A percentile compares a stretch with the other conserved stretches of the same genome.
These are phyloP conservation scores for Colletotrichum plurivorum DNA, from an alignment of 2,329 filamentous ascomycete species.

Conservation along the genomic window DNA sequence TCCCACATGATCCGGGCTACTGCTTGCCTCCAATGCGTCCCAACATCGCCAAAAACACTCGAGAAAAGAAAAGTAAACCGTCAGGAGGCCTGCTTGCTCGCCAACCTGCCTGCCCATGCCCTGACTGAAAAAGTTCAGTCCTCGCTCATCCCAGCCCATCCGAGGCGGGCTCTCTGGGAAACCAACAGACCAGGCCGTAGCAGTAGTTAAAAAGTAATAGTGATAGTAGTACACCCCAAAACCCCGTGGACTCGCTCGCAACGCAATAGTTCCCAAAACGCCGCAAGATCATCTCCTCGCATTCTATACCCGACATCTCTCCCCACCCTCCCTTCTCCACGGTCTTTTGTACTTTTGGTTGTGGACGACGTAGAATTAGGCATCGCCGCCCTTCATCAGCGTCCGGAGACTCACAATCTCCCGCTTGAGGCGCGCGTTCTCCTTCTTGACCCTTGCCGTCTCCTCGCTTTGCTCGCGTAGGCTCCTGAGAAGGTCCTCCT, in stretches of 20 bases:
- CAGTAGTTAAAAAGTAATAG: constrained; percentile 14
- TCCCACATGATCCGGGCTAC: neutral
- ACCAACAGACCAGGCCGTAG: constrained; percentile 24
- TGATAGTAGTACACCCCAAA: constrained; percentile 28
- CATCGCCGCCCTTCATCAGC: constrained; percentile 59
- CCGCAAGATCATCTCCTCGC: constrained; percentile 16
- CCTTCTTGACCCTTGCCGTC: constrained; percentile 82
- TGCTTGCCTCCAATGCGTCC: neutral
- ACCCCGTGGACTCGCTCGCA: constrained; percentile 35
- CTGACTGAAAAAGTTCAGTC: neutral
- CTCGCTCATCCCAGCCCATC: neutral
- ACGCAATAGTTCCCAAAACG: constrained; percentile 29
- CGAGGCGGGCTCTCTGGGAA: neutral
- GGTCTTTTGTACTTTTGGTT: neutral
- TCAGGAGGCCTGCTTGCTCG: constrained; percentile 12
- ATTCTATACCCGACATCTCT: neutral
- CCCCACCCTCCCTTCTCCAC: neutral
- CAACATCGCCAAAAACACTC: constrained; percentile 10
- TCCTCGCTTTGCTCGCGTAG: constrained; percentile 85
- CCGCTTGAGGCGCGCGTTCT: constrained; percentile 86
- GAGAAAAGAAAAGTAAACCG: no score
- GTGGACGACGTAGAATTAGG: neutral
- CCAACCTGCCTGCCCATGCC: constrained; percentile 24
- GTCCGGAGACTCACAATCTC: constrained; percentile 82
- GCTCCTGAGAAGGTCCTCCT: constrained; percentile 81